Evolutionary conservation across 352 stramenopile species (phyloP).

Genomic region (Phytophthora constricta): DNA sequence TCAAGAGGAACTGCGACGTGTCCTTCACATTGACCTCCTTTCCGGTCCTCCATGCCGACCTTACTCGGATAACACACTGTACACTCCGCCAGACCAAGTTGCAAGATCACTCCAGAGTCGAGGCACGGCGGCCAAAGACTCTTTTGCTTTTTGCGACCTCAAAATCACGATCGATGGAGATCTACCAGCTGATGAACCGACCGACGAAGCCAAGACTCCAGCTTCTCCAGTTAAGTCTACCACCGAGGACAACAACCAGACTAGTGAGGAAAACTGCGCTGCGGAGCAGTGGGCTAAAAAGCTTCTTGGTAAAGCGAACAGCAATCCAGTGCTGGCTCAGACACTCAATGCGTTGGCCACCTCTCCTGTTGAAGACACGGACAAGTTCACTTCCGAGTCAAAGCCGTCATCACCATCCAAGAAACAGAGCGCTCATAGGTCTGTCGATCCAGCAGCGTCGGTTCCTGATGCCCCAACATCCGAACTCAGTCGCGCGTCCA

Average conservation of each 20-base stretch:
- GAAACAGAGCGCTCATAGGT: conserved; percentile 22
- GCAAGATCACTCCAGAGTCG: conserved; percentile 30
- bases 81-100: conserved; percentile 60
- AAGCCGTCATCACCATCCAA: conserved; percentile 38
- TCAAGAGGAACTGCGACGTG: conserved; percentile 29
- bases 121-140: conserved; percentile 47
- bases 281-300: conserved; percentile 70
- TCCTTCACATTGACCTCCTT: conserved; percentile 76
- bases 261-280: conserved; percentile 20
- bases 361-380: conserved; percentile 18
- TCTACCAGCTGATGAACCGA: background rate
- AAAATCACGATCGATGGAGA: conserved; percentile 44
- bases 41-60: conserved; percentile 66
- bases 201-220: conserved; percentile 17
- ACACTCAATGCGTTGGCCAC: conserved; percentile 67
- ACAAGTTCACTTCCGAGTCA: conserved; percentile 17
- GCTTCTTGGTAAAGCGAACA: conserved; percentile 61
- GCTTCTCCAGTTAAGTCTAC: conserved; percentile 21
- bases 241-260: conserved; percentile 27
- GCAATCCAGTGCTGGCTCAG: conserved; percentile 61
- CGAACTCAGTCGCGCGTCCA: conserved; percentile 83
- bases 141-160: conserved; percentile 75
- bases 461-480: conserved; percentile 35
- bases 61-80: conserved; percentile 80
- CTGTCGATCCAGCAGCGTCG: conserved; percentile 8